phyloP scores from a whole-genome alignment of 1,284 basidiomycete species.

The Malassezia brasiliensis region DNA sequence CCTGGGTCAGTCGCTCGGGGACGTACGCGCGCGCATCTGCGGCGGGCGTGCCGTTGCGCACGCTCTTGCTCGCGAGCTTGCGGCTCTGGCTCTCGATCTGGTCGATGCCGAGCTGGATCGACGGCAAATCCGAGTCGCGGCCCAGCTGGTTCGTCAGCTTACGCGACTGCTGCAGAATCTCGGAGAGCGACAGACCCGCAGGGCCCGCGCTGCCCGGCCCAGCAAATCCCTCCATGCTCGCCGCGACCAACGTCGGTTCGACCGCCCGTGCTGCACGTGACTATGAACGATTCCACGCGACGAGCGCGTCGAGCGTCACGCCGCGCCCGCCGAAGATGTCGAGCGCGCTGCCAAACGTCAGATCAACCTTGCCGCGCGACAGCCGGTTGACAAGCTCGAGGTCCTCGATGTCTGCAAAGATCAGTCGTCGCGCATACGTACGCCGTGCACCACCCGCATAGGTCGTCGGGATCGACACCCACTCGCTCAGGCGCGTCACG shows the following conservation, averaged over 20 bases:
- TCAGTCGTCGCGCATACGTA: conserved; percentile 46
- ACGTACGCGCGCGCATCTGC: conserved; percentile 24
- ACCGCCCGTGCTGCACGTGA: neutral
- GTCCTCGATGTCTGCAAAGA: conserved; percentile 63
- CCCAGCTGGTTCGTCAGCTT: conserved; percentile 43
- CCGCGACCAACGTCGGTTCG: neutral
- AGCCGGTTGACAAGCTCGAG: conserved; percentile 71
- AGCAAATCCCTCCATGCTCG: neutral
- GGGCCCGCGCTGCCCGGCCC: conserved; percentile 5
- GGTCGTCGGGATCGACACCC: conserved; percentile 82
- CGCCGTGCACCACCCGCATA: conserved; percentile 94
- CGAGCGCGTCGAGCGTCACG: conserved; percentile 64
- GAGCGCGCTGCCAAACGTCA: conserved; percentile 82
- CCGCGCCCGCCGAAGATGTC: conserved; percentile 73
- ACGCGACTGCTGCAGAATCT: conserved; percentile 41
- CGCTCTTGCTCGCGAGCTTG: conserved; percentile 38
- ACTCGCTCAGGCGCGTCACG: conserved; percentile 80
- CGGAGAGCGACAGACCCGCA: conserved; percentile 26
- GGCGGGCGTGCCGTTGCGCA: conserved; percentile 54
- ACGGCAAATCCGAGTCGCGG: conserved; percentile 61
- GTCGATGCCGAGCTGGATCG: conserved; percentile 74
- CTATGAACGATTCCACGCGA: conserved; percentile 48
- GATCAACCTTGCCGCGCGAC: conserved; percentile 75
- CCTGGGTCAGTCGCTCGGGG: conserved; percentile 8
- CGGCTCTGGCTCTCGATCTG: conserved; percentile 72